These are phyloP conservation scores for Juncus effusus DNA, from an alignment of 176 grass and related monocot genomes.

Conservation along the genomic window DNA sequence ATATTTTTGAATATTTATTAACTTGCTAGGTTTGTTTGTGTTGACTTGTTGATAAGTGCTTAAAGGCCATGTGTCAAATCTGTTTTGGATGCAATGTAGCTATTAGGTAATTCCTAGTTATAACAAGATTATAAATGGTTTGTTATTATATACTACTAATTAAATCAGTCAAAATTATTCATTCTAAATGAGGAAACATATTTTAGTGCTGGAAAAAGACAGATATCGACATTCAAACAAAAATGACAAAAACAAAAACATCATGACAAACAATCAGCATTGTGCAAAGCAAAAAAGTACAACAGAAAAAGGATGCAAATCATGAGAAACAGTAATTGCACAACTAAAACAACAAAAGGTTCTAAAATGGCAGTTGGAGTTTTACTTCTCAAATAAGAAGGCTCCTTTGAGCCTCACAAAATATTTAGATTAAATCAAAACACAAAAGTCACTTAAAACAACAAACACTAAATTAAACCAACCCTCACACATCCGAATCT, in stretches of 20 bases:
- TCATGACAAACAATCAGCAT: too few relatives aligned
- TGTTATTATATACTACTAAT: too few relatives aligned
- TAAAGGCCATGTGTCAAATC: background rate
- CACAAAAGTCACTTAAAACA: background rate
- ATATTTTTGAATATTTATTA: background rate
- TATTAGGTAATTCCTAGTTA: background rate
- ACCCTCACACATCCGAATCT: background rate
- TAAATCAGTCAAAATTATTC: too few relatives aligned
- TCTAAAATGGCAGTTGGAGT: constrained; percentile 23
- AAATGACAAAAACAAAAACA: too few relatives aligned
- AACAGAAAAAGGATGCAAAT: too few relatives aligned
- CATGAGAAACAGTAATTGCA: constrained; percentile 3
- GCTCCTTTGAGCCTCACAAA: constrained; percentile 23
- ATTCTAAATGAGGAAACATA: too few relatives aligned
- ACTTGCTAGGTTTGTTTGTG: too few relatives aligned
- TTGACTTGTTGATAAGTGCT: background rate
- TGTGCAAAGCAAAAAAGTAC: too few relatives aligned
- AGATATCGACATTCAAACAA: too few relatives aligned
- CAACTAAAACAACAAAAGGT: constrained; percentile 10
- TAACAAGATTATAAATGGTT: too few relatives aligned
- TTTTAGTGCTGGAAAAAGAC: too few relatives aligned
- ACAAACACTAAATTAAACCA: background rate
- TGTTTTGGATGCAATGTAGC: background rate
- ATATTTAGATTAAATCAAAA: background rate
- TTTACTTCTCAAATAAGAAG: constrained; percentile 16